Conservation (phyloP, 179 eudicot genomes). For the Vitellaria paradoxa region DNA sequence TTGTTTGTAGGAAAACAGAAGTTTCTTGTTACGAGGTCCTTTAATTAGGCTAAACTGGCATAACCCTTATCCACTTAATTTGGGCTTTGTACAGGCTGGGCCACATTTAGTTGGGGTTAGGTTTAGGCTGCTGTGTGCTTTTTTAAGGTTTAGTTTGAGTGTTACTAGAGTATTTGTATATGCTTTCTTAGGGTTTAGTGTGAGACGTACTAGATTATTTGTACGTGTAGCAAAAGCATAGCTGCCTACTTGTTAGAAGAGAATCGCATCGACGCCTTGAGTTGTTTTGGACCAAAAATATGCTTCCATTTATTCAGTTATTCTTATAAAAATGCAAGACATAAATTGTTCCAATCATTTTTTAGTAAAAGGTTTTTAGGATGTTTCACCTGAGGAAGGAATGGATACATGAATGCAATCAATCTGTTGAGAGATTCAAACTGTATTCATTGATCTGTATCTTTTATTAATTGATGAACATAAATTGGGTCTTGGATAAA, state of each 20-base stretch:
- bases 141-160: background rate
- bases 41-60: background rate
- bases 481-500: no score
- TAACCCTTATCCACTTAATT: background rate
- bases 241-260: no score
- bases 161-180: background rate
- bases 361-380: no score
- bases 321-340: background rate
- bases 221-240: background rate
- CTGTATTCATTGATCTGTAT: no score
- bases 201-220: background rate
- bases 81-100: background rate
- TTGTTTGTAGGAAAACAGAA: background rate
- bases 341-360: background rate
- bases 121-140: background rate
- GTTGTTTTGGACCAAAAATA: background rate
- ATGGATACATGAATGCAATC: no score
- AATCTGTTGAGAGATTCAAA: no score
- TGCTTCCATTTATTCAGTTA: background rate
- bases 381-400: no score
- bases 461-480: no score
- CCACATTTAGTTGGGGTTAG: background rate
- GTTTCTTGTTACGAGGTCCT: background rate
- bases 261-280: no score
- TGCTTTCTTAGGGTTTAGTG: background rate